A percentile compares a stretch with the other conserved stretches of the same genome.
Evolutionary conservation across 2,329 filamentous ascomycete species (phyloP).

Genomic region (Chrysoporthe deuterocubensis): DNA sequence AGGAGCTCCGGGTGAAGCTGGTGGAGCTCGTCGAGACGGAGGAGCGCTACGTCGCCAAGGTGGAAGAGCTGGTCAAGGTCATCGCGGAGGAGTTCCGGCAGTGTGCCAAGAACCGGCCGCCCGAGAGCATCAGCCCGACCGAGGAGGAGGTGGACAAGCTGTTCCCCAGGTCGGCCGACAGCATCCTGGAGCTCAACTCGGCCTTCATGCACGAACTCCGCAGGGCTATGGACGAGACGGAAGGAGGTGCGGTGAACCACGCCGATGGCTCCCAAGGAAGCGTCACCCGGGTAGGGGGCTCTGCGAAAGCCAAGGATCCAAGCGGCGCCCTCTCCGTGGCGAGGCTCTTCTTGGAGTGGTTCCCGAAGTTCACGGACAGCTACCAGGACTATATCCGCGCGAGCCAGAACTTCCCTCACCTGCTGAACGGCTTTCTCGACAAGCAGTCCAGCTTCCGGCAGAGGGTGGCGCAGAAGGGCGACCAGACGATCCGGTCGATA

Average conservation of each 20-base stretch:
- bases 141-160: slow-evolving; percentile 73
- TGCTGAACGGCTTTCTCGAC: slow-evolving; percentile 79
- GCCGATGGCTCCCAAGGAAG: slow-evolving; percentile 64
- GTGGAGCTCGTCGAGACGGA: slow-evolving; percentile 91
- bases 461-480: slow-evolving; percentile 79
- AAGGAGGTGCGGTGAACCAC: slow-evolving; percentile 77
- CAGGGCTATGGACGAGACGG: slow-evolving; percentile 78
- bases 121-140: slow-evolving; percentile 71
- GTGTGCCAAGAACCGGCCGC: slow-evolving; percentile 62
- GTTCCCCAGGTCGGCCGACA: slow-evolving; percentile 80
- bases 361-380: slow-evolving; percentile 87
- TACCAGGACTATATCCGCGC: slow-evolving; percentile 93
- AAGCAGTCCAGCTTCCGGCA: slow-evolving; percentile 82
- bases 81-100: slow-evolving; percentile 81
- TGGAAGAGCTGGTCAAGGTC: slow-evolving; percentile 80
- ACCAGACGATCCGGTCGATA: slow-evolving; percentile 87
- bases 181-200: slow-evolving; percentile 81
- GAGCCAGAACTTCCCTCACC: slow-evolving; percentile 82
- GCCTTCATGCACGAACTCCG: slow-evolving; percentile 79
- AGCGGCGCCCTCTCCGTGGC: slow-evolving; percentile 80
- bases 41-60: slow-evolving; percentile 87
- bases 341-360: slow-evolving; percentile 84
- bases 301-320: slow-evolving; percentile 64
- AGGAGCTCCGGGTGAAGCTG: slow-evolving; percentile 85
- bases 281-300: slow-evolving; percentile 45